phyloP scores from a whole-genome alignment of 2,329 filamentous ascomycete genomes.

The Amauroascus verrucosus region DNA sequence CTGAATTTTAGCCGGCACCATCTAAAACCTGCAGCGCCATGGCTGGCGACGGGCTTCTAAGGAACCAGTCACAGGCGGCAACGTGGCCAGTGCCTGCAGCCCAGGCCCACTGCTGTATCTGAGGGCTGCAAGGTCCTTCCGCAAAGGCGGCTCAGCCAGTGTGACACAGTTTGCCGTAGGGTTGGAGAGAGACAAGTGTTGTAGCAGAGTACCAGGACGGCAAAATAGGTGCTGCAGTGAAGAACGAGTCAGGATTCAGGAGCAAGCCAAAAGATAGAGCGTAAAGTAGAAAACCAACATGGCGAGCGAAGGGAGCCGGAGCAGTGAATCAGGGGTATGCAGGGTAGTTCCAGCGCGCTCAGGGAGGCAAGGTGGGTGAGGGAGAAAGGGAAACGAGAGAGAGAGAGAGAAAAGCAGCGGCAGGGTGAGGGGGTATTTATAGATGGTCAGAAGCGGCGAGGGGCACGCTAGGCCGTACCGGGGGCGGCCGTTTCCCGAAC shows the following conservation, averaged over 20 bases:
- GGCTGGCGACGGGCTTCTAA: neutral
- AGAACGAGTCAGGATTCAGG: conserved; percentile 2
- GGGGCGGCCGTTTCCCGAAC: neutral
- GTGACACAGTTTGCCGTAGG: neutral
- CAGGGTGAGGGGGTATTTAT: conserved; percentile 1
- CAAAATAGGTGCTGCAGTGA: neutral
- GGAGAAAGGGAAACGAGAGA: neutral
- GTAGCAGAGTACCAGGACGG: neutral
- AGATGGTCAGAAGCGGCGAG: neutral
- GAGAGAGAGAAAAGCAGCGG: neutral
- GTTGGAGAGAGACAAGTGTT: neutral
- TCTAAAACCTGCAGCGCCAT: neutral
- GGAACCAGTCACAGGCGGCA: neutral
- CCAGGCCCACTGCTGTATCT: neutral
- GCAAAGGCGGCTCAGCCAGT: neutral
- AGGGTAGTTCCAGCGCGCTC: neutral
- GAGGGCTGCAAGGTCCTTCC: neutral
- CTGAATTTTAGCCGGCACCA: neutral
- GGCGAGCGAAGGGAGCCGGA: neutral
- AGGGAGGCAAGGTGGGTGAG: neutral
- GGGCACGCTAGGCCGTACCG: neutral
- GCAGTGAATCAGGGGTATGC: conserved; percentile 1
- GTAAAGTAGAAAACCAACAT: neutral
- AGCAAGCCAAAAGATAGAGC: neutral
- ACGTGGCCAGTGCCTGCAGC: neutral